Percentiles rank a stretch among this genome's conserved stretches.
These are phyloP conservation scores for Ormosia semicastrata DNA, from an alignment of 306 rosid genomes.

Conservation along the genomic window DNA sequence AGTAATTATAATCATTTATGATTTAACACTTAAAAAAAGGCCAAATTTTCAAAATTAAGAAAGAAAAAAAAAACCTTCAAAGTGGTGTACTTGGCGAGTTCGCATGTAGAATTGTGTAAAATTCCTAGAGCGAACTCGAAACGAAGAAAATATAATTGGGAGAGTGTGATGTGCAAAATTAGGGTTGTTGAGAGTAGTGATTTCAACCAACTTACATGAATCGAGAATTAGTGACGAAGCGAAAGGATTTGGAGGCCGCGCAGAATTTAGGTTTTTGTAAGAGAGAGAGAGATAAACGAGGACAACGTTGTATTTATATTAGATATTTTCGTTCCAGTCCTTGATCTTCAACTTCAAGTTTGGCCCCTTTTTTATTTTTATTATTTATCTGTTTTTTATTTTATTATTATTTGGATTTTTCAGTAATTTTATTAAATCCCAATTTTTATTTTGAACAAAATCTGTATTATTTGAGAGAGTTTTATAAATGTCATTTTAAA, in stretches of 20 bases:
- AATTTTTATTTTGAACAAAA: too few species aligned
- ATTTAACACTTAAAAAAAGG: not conserved
- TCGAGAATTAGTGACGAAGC: not conserved
- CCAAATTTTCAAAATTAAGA: not conserved
- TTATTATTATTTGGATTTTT: too few species aligned
- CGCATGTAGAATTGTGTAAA: not conserved
- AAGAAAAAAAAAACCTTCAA: too few species aligned
- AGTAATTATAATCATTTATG: not conserved
- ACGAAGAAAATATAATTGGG: not conserved
- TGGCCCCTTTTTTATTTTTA: too few species aligned
- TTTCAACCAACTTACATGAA: conserved; percentile 6
- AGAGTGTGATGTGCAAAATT: not conserved
- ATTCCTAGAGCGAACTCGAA: conserved; percentile 15
- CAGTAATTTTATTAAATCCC: too few species aligned
- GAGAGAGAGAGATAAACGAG: not conserved
- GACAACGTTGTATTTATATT: not conserved
- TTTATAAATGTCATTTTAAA: too few species aligned
- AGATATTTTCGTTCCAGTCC: too few species aligned
- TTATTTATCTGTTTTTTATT: too few species aligned
- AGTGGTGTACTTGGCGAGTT: not conserved
- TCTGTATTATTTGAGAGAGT: too few species aligned
- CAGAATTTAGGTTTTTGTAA: conserved; percentile 29
- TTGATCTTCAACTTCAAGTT: too few species aligned
- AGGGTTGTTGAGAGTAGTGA: not conserved
- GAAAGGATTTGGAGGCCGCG: conserved; percentile 6